These are phyloP conservation scores for Naganishia albida DNA, from an alignment of 1,284 basidiomycete species.

Conservation along the genomic window DNA sequence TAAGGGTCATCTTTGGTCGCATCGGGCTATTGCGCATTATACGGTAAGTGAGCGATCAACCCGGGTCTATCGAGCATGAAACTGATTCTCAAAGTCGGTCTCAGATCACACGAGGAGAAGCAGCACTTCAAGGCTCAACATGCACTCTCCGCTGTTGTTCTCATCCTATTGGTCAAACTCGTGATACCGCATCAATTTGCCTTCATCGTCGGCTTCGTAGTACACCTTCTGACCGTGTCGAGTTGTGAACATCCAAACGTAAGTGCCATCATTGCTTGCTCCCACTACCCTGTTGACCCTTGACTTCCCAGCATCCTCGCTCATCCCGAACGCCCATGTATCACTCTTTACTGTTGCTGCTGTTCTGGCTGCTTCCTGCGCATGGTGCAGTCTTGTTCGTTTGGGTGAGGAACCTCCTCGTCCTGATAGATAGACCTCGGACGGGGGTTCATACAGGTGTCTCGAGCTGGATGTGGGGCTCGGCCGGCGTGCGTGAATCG, in stretches of 20 bases:
- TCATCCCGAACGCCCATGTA: slow-evolving; percentile 55
- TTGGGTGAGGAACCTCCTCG: slow-evolving; percentile 76
- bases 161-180: slow-evolving; percentile 68
- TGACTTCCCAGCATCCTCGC: slow-evolving; percentile 45
- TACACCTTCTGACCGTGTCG: slow-evolving; percentile 66
- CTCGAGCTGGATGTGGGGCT: neutral
- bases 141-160: slow-evolving; percentile 62
- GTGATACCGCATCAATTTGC: slow-evolving; percentile 88
- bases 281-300: slow-evolving; percentile 5
- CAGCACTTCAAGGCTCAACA: slow-evolving; percentile 26
- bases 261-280: slow-evolving; percentile 1
- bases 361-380: slow-evolving; percentile 80
- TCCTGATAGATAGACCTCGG: slow-evolving; percentile 9
- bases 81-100: neutral
- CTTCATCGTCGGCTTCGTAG: slow-evolving; percentile 75
- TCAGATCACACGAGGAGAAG: slow-evolving; percentile 11
- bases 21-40: slow-evolving; percentile 5
- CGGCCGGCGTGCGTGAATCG: neutral
- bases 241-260: slow-evolving; percentile 11
- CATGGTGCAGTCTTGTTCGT: slow-evolving; percentile 77
- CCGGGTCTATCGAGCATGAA: neutral
- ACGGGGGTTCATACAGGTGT: neutral
- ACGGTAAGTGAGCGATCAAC: neutral
- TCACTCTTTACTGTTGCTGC: slow-evolving; percentile 68
- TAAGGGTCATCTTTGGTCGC: neutral